Conservation (phyloP, 179 eudicot genomes). For the Carnegiea gigantea region DNA sequence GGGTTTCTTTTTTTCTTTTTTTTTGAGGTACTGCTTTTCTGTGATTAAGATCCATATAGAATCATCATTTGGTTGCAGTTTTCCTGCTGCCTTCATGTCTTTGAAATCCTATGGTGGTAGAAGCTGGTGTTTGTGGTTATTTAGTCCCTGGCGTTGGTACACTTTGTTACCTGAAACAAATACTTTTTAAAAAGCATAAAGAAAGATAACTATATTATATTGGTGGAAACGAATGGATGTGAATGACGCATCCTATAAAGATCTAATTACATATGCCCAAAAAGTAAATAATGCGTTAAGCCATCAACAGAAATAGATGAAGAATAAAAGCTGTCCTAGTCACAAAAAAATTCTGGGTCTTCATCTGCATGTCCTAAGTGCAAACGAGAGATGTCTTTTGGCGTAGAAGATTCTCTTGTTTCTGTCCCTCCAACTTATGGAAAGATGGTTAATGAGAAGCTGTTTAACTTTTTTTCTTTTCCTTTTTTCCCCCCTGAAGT, state of each 20-base stretch:
- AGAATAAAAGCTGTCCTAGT: neutral
- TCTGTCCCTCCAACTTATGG: neutral
- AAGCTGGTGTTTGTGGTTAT: neutral
- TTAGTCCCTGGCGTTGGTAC: neutral
- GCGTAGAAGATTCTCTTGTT: neutral
- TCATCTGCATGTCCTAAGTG: neutral
- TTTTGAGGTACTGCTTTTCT: too few relatives aligned
- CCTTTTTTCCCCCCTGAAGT: too few relatives aligned
- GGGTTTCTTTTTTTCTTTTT: neutral
- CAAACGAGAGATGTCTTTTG: neutral
- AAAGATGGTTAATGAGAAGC: too few relatives aligned
- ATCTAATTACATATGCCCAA: neutral
- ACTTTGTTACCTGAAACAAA: neutral
- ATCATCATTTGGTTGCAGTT: neutral
- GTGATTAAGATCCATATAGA: neutral
- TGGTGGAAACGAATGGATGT: neutral
- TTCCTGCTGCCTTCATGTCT: neutral
- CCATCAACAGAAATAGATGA: neutral
- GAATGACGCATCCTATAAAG: neutral
- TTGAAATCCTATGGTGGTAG: neutral
- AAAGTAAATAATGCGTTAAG: too few relatives aligned
- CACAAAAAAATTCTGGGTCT: neutral
- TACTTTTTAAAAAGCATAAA: too few relatives aligned
- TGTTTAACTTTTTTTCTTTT: too few relatives aligned
- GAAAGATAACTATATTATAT: too few relatives aligned